Evolutionary conservation across 306 rosid genomes (phyloP).

Genomic region (Herpetospermum pedunculosum): DNA sequence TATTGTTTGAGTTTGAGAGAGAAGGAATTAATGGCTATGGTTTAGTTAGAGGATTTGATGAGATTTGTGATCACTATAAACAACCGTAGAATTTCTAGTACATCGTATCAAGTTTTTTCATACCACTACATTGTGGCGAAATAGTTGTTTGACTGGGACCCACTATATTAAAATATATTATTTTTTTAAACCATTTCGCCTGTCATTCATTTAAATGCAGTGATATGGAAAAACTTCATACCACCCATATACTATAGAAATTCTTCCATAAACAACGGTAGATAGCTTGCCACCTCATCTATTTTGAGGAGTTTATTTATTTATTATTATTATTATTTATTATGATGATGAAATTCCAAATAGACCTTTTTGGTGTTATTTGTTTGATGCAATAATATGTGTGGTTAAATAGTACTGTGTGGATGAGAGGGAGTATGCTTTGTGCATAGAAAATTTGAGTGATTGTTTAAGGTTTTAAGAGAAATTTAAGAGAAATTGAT

Average conservation of each 20-base stretch:
- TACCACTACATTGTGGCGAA: too few species aligned
- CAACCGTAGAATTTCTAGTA: too few species aligned
- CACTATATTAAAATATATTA: too few species aligned
- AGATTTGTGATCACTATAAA: constrained; percentile 15
- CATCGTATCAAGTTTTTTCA: too few species aligned
- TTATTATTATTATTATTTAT: neutral
- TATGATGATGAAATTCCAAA: neutral
- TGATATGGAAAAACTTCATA: too few species aligned
- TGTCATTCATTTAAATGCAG: too few species aligned
- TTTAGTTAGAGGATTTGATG: constrained; percentile 24
- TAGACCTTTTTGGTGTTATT: constrained; percentile 4
- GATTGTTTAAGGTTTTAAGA: neutral
- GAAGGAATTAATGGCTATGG: constrained; percentile 27
- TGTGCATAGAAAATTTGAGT: neutral
- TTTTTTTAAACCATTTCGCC: too few species aligned
- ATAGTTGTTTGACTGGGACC: too few species aligned
- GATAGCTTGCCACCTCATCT: constrained; percentile 12
- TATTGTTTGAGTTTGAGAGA: neutral
- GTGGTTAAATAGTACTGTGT: neutral
- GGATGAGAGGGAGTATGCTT: neutral
- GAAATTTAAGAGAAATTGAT: too few species aligned
- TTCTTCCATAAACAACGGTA: constrained; percentile 28
- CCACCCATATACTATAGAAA: too few species aligned
- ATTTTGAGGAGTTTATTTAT: neutral
- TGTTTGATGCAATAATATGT: constrained; percentile 1